Conservation (phyloP, 768 basidiomycete species). For the Lactifluus rugatus region DNA sequence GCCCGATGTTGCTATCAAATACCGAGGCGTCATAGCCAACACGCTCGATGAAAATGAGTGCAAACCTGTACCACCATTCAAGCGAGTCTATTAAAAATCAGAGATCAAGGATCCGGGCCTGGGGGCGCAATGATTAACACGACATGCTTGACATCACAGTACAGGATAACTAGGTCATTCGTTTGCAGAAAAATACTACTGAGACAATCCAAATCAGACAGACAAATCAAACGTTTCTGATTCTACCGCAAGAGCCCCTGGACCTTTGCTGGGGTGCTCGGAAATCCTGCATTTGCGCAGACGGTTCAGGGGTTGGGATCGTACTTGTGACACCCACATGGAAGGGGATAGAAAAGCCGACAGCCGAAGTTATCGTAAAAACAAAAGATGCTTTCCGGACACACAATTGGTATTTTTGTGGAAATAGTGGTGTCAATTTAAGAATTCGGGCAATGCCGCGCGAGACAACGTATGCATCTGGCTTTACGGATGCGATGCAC, state of each 20-base stretch:
- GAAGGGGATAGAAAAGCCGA: no score
- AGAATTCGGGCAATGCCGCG: no score
- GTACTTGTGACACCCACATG: neutral
- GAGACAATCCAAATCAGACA: neutral
- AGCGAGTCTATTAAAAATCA: conserved; percentile 70
- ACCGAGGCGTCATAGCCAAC: conserved; percentile 73
- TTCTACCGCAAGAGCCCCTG: neutral
- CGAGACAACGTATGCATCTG: no score
- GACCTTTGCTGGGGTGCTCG: neutral
- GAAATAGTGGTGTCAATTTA: no score
- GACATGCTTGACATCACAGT: neutral
- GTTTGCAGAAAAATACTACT: neutral
- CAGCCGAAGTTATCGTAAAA: no score
- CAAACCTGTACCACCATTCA: conserved; percentile 95
- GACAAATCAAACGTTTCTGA: neutral
- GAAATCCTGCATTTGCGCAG: no score
- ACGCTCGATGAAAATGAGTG: conserved; percentile 96
- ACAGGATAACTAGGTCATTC: neutral
- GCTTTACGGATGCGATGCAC: no score
- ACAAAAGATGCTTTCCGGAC: no score
- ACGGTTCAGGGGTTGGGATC: neutral
- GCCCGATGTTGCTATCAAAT: conserved; percentile 82
- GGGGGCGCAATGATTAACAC: neutral
- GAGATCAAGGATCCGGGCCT: neutral
- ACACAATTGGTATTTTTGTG: no score